These are phyloP conservation scores for Cytospora mali DNA, from an alignment of 2,329 filamentous ascomycete species.

Conservation along the genomic window DNA sequence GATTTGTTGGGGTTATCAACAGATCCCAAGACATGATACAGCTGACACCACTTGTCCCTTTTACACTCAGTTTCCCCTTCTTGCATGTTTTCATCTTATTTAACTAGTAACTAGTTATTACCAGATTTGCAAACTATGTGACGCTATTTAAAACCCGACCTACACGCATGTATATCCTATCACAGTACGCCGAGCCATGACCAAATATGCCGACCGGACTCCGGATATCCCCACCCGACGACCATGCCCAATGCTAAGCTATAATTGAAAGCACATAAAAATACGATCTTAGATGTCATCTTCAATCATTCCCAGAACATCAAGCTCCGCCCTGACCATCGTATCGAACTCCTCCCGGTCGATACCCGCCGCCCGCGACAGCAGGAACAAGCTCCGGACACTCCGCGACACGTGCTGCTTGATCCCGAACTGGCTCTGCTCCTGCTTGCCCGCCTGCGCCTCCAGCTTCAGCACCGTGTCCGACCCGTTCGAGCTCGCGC, in stretches of 20 bases:
- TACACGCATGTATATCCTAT: background rate
- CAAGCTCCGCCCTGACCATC: constrained; percentile 71
- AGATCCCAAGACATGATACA: constrained; percentile 7
- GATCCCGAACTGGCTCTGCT: constrained; percentile 70
- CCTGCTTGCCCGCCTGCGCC: constrained; percentile 56
- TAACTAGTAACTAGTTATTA: background rate
- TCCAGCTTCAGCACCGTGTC: constrained; percentile 65
- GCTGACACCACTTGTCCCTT: background rate
- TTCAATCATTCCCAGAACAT: constrained; percentile 70
- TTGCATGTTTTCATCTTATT: too few relatives aligned
- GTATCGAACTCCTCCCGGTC: constrained; percentile 74
- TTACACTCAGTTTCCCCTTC: too few relatives aligned
- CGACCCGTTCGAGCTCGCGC: constrained; percentile 58
- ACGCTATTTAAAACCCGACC: background rate
- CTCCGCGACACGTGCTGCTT: constrained; percentile 79
- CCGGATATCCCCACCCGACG: constrained; percentile 18
- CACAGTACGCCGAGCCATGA: background rate
- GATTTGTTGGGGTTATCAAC: too few relatives aligned
- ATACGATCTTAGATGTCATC: constrained; percentile 41
- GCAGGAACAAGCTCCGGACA: constrained; percentile 73
- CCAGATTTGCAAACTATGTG: background rate
- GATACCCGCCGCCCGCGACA: constrained; percentile 73
- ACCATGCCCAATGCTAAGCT: constrained; percentile 4
- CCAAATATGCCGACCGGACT: constrained; percentile 22
- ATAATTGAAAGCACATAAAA: background rate